Conservation (phyloP, 148 eudicot genomes). For the Rhododendron vialii region DNA sequence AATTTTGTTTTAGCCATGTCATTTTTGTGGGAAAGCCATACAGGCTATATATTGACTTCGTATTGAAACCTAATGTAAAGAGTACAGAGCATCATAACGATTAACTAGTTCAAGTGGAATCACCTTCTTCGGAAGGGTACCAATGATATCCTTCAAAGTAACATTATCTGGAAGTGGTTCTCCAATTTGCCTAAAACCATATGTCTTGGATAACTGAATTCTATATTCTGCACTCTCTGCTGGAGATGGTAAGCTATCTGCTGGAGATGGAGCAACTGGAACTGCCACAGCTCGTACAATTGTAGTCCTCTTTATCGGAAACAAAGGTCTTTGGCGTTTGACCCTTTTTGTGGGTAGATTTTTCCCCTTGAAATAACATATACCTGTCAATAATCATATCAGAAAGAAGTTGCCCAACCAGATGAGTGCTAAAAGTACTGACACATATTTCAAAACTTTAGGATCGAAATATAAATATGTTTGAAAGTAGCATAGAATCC, state of each 20-base stretch:
- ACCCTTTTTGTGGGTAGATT: constrained; percentile 20
- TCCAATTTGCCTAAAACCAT: constrained; percentile 85
- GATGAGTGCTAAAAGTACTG: background rate
- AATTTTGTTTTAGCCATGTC: background rate
- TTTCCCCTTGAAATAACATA: constrained; percentile 29
- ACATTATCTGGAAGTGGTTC: constrained; percentile 83
- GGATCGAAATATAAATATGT: background rate
- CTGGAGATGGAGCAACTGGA: constrained; percentile 50
- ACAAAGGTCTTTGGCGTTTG: constrained; percentile 22
- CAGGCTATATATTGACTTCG: background rate
- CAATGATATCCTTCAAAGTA: constrained; percentile 63
- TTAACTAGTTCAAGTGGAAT: background rate
- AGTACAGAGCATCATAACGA: background rate
- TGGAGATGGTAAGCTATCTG: constrained; percentile 43
- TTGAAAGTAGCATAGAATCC: background rate
- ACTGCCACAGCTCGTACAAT: constrained; percentile 54
- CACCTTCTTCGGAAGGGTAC: constrained; percentile 77
- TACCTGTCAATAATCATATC: constrained; percentile 23
- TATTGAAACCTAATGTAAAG: background rate
- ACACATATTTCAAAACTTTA: background rate
- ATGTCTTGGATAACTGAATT: constrained; percentile 55
- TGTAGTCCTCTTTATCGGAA: constrained; percentile 24
- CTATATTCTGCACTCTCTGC: constrained; percentile 47
- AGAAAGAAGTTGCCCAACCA: background rate
- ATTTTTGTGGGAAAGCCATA: background rate